phyloP scores from a whole-genome alignment of 106 monocot genomes.

The Posidonia australis region DNA sequence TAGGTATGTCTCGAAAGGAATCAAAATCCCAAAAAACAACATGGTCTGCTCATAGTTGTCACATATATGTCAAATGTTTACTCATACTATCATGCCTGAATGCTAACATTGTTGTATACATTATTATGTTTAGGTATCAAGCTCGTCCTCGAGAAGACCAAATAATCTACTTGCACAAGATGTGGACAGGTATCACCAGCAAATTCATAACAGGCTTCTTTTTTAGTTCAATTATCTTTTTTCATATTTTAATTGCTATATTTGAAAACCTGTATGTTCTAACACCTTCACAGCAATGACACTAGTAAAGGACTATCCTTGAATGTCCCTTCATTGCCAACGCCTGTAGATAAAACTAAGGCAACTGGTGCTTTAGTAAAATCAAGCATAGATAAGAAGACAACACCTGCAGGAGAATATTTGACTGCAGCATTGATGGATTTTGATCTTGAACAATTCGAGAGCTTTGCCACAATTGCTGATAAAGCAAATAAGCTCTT shows the following conservation, averaged over 20 bases:
- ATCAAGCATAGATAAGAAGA: constrained; percentile 71
- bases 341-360: constrained; percentile 31
- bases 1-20: no score
- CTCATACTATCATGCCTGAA: no score
- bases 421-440: no score
- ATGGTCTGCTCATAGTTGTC: no score
- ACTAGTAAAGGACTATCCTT: constrained; percentile 25
- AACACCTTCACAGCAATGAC: neutral
- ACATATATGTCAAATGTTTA: no score
- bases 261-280: constrained; percentile 1
- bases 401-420: no score
- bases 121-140: constrained; percentile 44
- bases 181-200: constrained; percentile 39
- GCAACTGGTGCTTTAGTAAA: constrained; percentile 66
- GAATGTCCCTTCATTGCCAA: constrained; percentile 30
- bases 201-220: neutral
- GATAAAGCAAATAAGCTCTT: constrained; percentile 96
- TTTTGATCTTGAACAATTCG: no score
- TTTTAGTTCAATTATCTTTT: neutral
- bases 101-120: neutral
- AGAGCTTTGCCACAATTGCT: no score
- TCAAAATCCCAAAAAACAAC: no score
- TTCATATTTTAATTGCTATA: no score
- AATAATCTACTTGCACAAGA: constrained; percentile 29
- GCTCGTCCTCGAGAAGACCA: no score